Evolutionary conservation across 2,329 filamentous ascomycete species (phyloP), one percentile per base, ranked within the genome.

Genomic region (Xylariaceae sp.): DNA sequence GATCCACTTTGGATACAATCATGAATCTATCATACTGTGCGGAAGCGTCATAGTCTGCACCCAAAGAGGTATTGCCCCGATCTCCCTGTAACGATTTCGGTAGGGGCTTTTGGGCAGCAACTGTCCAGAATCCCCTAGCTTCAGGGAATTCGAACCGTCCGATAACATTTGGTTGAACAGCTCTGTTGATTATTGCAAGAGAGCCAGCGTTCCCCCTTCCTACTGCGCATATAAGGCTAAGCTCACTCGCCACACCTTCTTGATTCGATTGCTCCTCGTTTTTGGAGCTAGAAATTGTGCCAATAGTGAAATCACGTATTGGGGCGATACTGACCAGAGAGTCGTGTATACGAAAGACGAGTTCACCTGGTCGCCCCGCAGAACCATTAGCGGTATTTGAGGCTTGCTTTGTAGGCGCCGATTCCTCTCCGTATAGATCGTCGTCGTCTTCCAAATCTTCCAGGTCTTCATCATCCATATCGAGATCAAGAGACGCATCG

Each of bases 111-210:
- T 86, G 87, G 8, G 85, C 87, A 62, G 81, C 84, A 68, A 96
- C 84, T 40, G 92, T 89, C 94, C 94, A 98, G 57, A 96, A 82
- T 1, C 87, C 87, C 55, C 87, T 82, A 1, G 89, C 89, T 65
- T 89, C 86, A 2, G 89, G 85, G 45, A 95, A 87, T 45, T 88
- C 84, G 65, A 91, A 87, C 19, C 85, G 83, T 1, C 87, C 87
- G 16, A 90, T 82, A 21, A 89, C 82, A 52, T 83, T 84, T 1
- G 92, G 91, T 52, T 91, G 87, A 50, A 98, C 85, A 59, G 91
- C 86, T 60, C 88, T 85, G 68, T 91, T 92, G 54, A 98, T 77
- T 39, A 95, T 80, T 4, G 91, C 88, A 33, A 99, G 75, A 1
- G 88, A 84, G 4, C 89, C 87, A 14, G 86, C 84, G 23, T 79